phyloP scores from a whole-genome alignment of 345 rosid genomes.

The thale cress (Arabidopsis thaliana) region TAIR10.1 NC_003075.7:13060001-13060500 shows the following conservation, averaged over 20 bases:
- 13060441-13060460: not conserved
- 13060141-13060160: constrained; percentile 43
- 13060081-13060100: constrained; percentile 12
- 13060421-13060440: not conserved
- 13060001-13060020: constrained; percentile 1
- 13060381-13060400: not conserved
- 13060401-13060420: no score
- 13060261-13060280: constrained; percentile 39
- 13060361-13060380: no score
- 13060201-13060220: constrained; percentile 33
- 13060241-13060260: constrained; percentile 25
- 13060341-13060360: not conserved
- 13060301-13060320: constrained; percentile 34
- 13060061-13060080: constrained; percentile 16
- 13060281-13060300: constrained; percentile 13
- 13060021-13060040: not conserved
- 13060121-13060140: constrained; percentile 25
- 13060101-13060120: constrained; percentile 19
- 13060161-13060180: constrained; percentile 37
- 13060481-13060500: not conserved
- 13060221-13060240: constrained; percentile 28
- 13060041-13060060: constrained; percentile 42
- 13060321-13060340: not conserved
- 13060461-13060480: not conserved
- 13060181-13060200: constrained; percentile 23